Evolutionary conservation across 495 filamentous ascomycete genomes (phyloP).

Genomic region (Talaromyces stipitatus): DNA sequence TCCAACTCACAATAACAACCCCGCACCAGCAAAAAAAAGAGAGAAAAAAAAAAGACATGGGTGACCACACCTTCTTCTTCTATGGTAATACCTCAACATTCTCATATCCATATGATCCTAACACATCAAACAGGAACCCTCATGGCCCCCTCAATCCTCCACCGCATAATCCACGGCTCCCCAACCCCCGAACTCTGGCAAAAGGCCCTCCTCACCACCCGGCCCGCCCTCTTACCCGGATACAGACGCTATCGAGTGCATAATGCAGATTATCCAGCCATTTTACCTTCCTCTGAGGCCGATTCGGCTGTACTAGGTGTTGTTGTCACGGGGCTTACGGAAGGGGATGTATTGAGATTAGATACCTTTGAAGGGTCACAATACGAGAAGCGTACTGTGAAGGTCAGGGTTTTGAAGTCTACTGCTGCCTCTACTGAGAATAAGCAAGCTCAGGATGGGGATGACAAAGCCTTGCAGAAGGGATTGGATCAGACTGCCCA

Average conservation of each 20-base stretch:
- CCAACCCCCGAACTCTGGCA: constrained; percentile 39
- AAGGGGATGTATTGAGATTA: constrained; percentile 65
- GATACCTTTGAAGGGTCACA: constrained; percentile 77
- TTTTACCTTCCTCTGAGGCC: constrained; percentile 34
- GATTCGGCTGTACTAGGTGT: constrained; percentile 62
- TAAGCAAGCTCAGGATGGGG: constrained; percentile 6
- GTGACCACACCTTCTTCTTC: constrained; percentile 46
- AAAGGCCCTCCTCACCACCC: constrained; percentile 50
- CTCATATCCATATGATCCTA: too few species aligned
- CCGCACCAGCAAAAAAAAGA: not conserved
- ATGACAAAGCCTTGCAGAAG: constrained; percentile 17
- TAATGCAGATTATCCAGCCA: constrained; percentile 76
- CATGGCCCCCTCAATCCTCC: constrained; percentile 78
- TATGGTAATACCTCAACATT: too few species aligned
- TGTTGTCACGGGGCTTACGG: constrained; percentile 70
- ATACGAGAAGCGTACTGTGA: constrained; percentile 59
- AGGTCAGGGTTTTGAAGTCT: constrained; percentile 46
- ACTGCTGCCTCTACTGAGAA: too few species aligned
- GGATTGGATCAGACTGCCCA: constrained; percentile 17
- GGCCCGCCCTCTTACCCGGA: constrained; percentile 66
- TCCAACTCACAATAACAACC: not conserved
- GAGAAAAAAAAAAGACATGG: constrained; percentile 16
- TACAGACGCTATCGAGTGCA: constrained; percentile 63
- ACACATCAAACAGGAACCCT: constrained; percentile 46
- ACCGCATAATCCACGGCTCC: constrained; percentile 69